Base-by-base conservation (phyloP, 805 yeast species). In the Candida tammaniensis region DNA sequence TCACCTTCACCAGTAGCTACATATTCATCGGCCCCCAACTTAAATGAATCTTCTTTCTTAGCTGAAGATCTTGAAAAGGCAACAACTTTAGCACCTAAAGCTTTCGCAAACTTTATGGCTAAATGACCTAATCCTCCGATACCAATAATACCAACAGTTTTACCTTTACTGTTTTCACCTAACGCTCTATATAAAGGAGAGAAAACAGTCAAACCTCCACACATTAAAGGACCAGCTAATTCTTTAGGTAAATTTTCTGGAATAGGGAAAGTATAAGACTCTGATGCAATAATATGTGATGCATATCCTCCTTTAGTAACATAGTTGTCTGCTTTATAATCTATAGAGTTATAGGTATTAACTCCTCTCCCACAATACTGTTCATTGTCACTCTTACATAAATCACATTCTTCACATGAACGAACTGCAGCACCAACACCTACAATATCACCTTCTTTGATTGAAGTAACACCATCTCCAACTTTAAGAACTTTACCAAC, bases 351-450 rank as follows among this genome's bases (percentile, higher is more conserved):
- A 61, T 82, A 83, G 12, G 91, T 83, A 27, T 52, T 47, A 23
- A 66, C 67, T 31, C 61, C 56, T 13, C 65, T 53, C 11, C 42
- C 35, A 62, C 94, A 85, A 63, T 75, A 76, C 37, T 61, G 64
- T 44, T 68, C 70, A 39, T 58, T 53, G 33, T 55, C 55, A 20
- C 31, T n/a, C 7, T 44, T 29, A 48, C 78, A 86, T 51, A 76
- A 64, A 31, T 64, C 47, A 61, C 95, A 86, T 13, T 74, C 64
- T 39, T 72, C 61, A 64, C 95, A 85, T 18, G 82, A 64, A 32
- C 61, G 65, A 15, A 71, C 64, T 50, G 73, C 78, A 15, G 93
- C 91, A 48, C 95, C 95, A 31, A 83, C 72, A 32, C 93, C 95
- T 16, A 82, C 94, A 42, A 86, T 68, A 44, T 86, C 81, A 35